phyloP scores from a whole-genome alignment of 83 land plant genomes.

The Picea mariana region DNA sequence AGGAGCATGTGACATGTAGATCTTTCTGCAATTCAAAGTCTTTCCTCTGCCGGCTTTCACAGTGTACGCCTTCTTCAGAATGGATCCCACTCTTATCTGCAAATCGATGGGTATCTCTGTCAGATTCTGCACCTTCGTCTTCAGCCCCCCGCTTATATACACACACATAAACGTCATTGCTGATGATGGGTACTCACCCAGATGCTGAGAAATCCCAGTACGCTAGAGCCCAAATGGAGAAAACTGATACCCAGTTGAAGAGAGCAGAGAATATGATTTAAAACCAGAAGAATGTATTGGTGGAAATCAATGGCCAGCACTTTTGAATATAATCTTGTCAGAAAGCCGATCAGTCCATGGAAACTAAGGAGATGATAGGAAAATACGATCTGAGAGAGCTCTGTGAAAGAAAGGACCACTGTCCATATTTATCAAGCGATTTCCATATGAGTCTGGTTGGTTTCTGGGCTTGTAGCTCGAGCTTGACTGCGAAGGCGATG shows the following conservation, averaged over 20 bases:
- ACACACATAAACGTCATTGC: background rate
- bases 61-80: conserved; percentile 44
- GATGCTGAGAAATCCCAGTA: background rate
- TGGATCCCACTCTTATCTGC: conserved; percentile 60
- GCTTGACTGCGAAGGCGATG: too few species aligned
- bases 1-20: conserved; percentile 44
- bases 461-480: too few species aligned
- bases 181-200: background rate
- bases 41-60: conserved; percentile 44
- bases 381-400: too few species aligned
- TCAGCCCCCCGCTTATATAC: background rate
- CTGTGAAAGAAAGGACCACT: too few species aligned
- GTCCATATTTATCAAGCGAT: too few species aligned
- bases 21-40: conserved; percentile 41
- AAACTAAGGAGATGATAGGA: too few species aligned
- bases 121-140: conserved; percentile 38
- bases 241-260: background rate
- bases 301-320: too few species aligned
- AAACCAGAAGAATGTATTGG: background rate
- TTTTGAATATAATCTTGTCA: too few species aligned
- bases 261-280: background rate
- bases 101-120: conserved; percentile 45
- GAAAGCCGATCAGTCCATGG: too few species aligned
- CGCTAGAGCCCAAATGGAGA: background rate
- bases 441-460: too few species aligned